Percentiles rank a stretch among this genome's conserved stretches.
Evolutionary conservation across 257 asterid genomes (phyloP).

Genomic region (Petunia secreta): DNA sequence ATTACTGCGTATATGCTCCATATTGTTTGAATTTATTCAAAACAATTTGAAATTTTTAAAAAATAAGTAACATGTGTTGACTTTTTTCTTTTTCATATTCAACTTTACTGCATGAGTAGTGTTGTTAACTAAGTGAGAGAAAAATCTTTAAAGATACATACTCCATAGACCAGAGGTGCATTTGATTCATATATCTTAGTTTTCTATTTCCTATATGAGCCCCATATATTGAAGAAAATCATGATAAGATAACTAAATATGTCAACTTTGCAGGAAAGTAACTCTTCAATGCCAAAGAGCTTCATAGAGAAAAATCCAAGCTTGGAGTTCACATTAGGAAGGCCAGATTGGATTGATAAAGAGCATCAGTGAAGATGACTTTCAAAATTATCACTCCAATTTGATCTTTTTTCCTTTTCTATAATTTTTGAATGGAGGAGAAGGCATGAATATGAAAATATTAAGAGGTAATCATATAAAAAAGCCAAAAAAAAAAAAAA

Average conservation of each 20-base stretch:
- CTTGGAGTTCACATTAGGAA: slow-evolving; percentile 43
- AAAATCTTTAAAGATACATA: too few relatives aligned
- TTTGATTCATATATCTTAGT: not conserved
- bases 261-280: slow-evolving; percentile 50
- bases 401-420: not conserved
- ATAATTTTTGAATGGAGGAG: slow-evolving; percentile 9
- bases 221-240: not conserved
- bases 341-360: slow-evolving; percentile 48
- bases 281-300: slow-evolving; percentile 38
- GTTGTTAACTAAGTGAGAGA: too few relatives aligned
- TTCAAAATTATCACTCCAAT: not conserved
- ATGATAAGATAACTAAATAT: not conserved
- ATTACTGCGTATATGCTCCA: too few relatives aligned
- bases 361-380: slow-evolving; percentile 35
- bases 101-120: too few relatives aligned
- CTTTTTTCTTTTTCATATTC: too few relatives aligned
- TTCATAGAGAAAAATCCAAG: slow-evolving; percentile 38
- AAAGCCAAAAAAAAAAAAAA: not conserved
- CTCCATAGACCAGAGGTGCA: not conserved
- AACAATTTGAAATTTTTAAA: too few relatives aligned
- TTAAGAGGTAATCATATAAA: not conserved
- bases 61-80: too few relatives aligned
- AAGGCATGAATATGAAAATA: slow-evolving; percentile 5
- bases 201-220: not conserved
- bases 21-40: too few relatives aligned